Conservation (phyloP, 2,329 filamentous ascomycete species). For the Colletotrichum sp. region DNA sequence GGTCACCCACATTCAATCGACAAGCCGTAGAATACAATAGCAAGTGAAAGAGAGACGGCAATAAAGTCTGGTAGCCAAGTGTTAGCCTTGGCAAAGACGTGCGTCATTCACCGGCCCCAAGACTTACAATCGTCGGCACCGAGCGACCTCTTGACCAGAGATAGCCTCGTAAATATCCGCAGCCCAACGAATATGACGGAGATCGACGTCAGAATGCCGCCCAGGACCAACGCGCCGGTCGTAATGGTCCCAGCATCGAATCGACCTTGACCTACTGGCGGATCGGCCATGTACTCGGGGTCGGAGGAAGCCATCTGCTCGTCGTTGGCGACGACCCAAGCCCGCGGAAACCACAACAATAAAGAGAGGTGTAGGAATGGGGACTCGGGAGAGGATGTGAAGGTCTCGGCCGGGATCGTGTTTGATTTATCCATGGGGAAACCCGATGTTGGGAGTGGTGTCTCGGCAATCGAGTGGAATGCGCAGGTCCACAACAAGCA, state of each 20-base stretch:
- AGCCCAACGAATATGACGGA: background rate
- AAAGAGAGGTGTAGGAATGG: background rate
- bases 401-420: background rate
- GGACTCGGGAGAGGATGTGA: background rate
- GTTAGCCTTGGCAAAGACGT: background rate
- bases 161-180: slow-evolving; percentile 4
- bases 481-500: background rate
- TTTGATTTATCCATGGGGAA: background rate
- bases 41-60: background rate
- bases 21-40: background rate
- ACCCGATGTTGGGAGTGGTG: background rate
- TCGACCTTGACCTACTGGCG: background rate
- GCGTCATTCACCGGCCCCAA: rapidly evolving
- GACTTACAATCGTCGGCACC: slow-evolving; percentile 12
- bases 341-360: background rate
- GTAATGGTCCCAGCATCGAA: slow-evolving; percentile 9
- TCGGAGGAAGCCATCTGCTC: background rate
- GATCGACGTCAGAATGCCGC: background rate
- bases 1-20: background rate
- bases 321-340: background rate
- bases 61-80: background rate
- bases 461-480: background rate
- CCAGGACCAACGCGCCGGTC: background rate
- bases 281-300: slow-evolving; percentile 10
- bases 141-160: background rate